Base-by-base conservation (phyloP, 2,329 filamentous ascomycete genomes). In the Harringtonia aguacate region DNA sequence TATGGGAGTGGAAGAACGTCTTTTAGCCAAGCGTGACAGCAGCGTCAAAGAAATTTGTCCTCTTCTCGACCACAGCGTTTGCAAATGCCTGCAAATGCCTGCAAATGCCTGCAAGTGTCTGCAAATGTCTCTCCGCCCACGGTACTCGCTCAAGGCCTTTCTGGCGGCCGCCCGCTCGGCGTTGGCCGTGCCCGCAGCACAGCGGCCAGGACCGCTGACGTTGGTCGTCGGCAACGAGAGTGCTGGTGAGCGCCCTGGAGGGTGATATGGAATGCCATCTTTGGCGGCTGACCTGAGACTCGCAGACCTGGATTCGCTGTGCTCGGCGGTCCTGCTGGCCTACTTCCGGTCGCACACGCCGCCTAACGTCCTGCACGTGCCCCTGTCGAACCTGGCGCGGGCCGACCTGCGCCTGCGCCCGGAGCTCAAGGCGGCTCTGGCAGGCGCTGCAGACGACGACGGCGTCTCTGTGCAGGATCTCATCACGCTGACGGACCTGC, bases 301-400 rank as follows among this genome's bases (percentile, higher is more conserved):
- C n/a, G 12, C 29, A 84, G 86, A 92, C 53, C 79, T 92, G 44
- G 86, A 92, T 63, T 89, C 85, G 2, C 73, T 92, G 52, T 85
- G 82, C 60, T 82, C 78, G 24, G 77, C 85, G 22, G 63, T 92
- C 17, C 62, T 89, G 22, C 77, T 83, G 47, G 83, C 86, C 45
- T 92, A 89, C 61, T 66, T 90, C 31, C 76, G 78, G 50, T 82
- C 77, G 29, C 72, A 79, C 56, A 59, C 70, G 5, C 64, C 73
- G 4, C 68, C 67, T 13, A 66, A 70, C 45, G 62, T 58, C 20
- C 64, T 84, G 30, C 81, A 86, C 56, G 77, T 90, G 38, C 86
- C 86, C 15, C 64, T 94, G 36, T 76, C 80, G 46, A 85, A 89
- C 58, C 73, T 92, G 14, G 73, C 75, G 2, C 72, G 75, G 36